Evolutionary conservation across 164 flowering plant genomes (phyloP).

Genomic region (Annona squamosa): DNA sequence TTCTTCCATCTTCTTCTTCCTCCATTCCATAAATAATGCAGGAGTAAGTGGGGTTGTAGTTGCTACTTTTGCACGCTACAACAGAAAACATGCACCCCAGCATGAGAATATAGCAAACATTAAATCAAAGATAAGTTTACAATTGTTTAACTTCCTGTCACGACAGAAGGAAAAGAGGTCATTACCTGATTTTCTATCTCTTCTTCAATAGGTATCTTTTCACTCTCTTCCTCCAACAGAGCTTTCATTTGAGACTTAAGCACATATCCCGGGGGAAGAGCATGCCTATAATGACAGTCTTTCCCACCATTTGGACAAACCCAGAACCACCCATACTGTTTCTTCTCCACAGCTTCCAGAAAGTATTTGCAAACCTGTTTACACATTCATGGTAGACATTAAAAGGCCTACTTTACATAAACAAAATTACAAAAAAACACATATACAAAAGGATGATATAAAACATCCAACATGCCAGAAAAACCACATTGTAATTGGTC

Average conservation of each 20-base stretch:
- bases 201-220: conserved; percentile 77
- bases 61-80: conserved; percentile 70
- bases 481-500: neutral
- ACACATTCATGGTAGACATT: neutral
- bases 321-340: conserved; percentile 99
- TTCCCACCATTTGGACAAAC: conserved; percentile 90
- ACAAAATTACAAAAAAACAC: neutral
- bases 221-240: conserved; percentile 74
- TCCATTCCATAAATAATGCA: conserved; percentile 86
- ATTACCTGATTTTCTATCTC: conserved; percentile 93
- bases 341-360: conserved; percentile 95
- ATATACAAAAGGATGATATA: neutral
- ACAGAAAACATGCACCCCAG: neutral
- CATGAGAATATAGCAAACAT: neutral
- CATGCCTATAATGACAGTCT: conserved; percentile 90
- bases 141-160: neutral
- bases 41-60: conserved; percentile 81
- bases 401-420: neutral
- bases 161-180: neutral
- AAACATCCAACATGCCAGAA: too few relatives aligned
- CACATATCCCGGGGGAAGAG: conserved; percentile 94
- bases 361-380: conserved; percentile 87
- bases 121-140: too few relatives aligned
- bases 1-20: conserved; percentile 73
- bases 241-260: conserved; percentile 98